Base-by-base conservation (phyloP, 306 rosid genomes). In the Pachyrhizus erosus region DNA sequence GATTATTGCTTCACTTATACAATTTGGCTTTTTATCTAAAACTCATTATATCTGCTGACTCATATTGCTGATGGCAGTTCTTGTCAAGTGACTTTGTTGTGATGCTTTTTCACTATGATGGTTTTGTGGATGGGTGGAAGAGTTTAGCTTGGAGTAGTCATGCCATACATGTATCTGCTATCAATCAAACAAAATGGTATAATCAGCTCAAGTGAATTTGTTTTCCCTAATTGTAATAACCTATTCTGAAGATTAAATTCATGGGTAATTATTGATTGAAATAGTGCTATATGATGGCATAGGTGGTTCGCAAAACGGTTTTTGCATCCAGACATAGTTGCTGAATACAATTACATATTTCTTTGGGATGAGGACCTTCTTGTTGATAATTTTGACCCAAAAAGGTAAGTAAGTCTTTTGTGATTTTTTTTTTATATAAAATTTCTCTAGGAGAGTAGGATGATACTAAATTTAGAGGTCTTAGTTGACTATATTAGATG, bases 271-370 rank as follows among this genome's bases (percentile, higher is more conserved):
- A 52, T 42, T 58, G 46, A 73, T 78, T 34, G 7, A 60, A 79
- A 71, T 31, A 33, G 43, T 80, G 43, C 64, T 15, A 34, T 80
- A 37, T 70, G 49, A 70, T 70, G 71, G 33, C 57, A 55, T 39
- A 95, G 99, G 99, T 95, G 99, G 99, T 93, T 95, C 51, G 96
- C 99, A 4, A 95, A 95, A 73, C 93, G 99, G 10, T 95, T 95
- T 88, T 73, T 95, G 89, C 99, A 95, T 88, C 99, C 99, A 73
- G 98, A 93, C 83, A 88, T 95, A 80, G 91, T 93, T 84, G 84
- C 90, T 31, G 93, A 87, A 79, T 95, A 95, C 54, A 69, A 88
- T 80, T 91, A 89, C 83, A 88, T 95, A 58, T 95, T 95, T 89
- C 99, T 95, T 14, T 95, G 99, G 99, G 99, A 95, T 18, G 99